A percentile compares a stretch with the other conserved stretches of the same genome.
Evolutionary conservation across 176 grass and related monocot genomes (phyloP).

Genomic region (Lolium perenne): DNA sequence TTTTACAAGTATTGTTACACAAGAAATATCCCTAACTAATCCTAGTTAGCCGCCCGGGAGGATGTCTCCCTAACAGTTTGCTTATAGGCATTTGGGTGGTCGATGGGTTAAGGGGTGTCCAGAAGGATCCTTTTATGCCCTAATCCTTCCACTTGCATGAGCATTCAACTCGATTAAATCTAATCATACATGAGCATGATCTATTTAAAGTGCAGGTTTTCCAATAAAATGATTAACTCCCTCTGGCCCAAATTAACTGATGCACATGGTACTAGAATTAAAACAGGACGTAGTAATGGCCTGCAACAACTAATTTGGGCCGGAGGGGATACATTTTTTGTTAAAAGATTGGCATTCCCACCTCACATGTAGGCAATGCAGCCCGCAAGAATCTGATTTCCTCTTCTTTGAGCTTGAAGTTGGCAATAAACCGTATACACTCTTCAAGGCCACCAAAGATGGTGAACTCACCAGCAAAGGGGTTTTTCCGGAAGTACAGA

Average conservation of each 20-base stretch:
- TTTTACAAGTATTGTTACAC: no score
- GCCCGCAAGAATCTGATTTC: conserved; percentile 81
- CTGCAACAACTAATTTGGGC: no score
- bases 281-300: no score
- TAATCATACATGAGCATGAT: neutral
- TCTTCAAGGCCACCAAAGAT: conserved; percentile 96
- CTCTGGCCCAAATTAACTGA: no score
- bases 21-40: no score
- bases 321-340: neutral
- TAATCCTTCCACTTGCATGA: conserved; percentile 12
- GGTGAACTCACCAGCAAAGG: conserved; percentile 91
- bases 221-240: neutral
- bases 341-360: conserved; percentile 33
- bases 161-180: neutral
- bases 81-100: neutral
- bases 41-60: no score
- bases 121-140: neutral
- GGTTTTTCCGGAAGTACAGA: conserved; percentile 93
- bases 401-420: conserved; percentile 80
- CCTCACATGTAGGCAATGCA: conserved; percentile 80
- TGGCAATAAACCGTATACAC: conserved; percentile 91
- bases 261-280: no score
- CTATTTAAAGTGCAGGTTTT: neutral
- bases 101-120: neutral
- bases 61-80: no score